These are phyloP conservation scores for Pinus albicaulis DNA, from an alignment of 75 land plant genomes.

Conservation along the genomic window DNA sequence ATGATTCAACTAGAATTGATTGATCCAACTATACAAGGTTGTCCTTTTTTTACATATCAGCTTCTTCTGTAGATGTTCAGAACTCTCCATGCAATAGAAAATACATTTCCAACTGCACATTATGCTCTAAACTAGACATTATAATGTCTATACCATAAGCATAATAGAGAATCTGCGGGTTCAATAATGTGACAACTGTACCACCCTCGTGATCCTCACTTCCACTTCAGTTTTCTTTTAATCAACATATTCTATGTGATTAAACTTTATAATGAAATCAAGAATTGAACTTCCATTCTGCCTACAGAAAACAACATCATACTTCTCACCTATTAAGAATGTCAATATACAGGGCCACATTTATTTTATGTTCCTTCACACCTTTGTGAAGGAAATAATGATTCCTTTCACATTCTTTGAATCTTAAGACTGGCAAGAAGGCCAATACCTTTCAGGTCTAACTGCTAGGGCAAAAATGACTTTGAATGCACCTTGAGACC, in stretches of 20 bases:
- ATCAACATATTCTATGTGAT: neutral
- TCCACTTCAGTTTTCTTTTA: neutral
- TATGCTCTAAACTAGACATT: neutral
- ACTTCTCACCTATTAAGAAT: neutral
- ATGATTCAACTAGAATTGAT: too few relatives aligned
- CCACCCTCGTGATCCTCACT: neutral
- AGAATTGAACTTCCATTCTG: neutral
- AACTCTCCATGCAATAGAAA: neutral
- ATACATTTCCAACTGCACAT: slow-evolving; percentile 1
- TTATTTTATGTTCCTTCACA: slow-evolving; percentile 8
- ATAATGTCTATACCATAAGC: neutral
- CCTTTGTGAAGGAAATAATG: neutral
- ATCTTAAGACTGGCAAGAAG: neutral
- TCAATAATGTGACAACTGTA: neutral
- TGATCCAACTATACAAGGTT: too few relatives aligned
- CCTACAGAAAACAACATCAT: neutral
- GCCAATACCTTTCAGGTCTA: neutral
- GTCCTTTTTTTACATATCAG: too few relatives aligned
- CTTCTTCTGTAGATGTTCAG: too few relatives aligned
- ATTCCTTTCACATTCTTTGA: neutral
- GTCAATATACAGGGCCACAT: neutral
- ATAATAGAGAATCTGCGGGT: neutral
- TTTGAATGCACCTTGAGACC: slow-evolving; percentile 7
- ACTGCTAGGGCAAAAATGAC: neutral
- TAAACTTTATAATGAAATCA: neutral